These are phyloP conservation scores for Fusarium haematococcum DNA, from an alignment of 2,329 filamentous ascomycete genomes.

Conservation along the genomic window DNA sequence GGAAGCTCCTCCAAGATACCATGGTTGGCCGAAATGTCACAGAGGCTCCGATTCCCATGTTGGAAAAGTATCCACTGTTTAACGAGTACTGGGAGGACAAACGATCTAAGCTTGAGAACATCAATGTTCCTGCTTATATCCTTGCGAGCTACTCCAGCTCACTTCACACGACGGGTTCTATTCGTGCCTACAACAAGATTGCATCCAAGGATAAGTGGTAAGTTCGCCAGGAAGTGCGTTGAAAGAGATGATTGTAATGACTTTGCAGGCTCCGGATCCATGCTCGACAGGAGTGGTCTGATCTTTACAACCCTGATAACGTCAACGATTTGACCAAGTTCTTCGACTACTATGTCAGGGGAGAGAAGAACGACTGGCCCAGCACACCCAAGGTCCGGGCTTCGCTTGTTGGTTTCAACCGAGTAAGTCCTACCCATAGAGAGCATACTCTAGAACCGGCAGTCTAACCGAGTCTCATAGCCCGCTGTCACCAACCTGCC, in stretches of 20 bases:
- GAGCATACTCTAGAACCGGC: accelerated
- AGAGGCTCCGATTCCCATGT: background rate
- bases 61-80: background rate
- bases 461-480: background rate
- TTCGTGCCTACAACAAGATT: background rate
- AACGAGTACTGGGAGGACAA: slow-evolving; percentile 7
- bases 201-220: background rate
- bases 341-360: background rate
- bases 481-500: background rate
- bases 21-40: background rate
- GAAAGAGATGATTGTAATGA: background rate
- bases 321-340: background rate
- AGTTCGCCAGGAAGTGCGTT: accelerated
- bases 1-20: slow-evolving; percentile 4
- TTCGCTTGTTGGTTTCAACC: background rate
- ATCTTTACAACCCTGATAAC: background rate
- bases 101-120: background rate
- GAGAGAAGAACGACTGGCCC: background rate
- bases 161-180: background rate
- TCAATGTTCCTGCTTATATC: slow-evolving; percentile 3
- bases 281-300: background rate
- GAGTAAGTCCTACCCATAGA: background rate
- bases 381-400: background rate
- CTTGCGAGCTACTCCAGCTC: slow-evolving; percentile 4
- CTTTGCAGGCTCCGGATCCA: background rate